Percentiles rank a stretch among this genome's conserved stretches.
phyloP scores from a whole-genome alignment of 192 early-diverging fungal species.

The Geranomyces michiganensis region DNA sequence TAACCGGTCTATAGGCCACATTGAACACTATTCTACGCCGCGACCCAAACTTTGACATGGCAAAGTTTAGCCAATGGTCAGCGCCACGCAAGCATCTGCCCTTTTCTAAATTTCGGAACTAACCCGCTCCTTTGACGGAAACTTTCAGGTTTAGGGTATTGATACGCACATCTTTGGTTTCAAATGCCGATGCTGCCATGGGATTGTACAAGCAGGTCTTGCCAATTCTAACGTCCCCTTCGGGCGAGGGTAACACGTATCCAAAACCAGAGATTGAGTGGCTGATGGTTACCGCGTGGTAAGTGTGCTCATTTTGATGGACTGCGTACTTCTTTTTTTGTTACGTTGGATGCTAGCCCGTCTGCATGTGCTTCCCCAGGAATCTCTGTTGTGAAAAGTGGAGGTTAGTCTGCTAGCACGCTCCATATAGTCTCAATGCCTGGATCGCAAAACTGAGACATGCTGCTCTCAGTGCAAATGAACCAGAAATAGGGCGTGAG shows the following conservation, averaged over 20 bases:
- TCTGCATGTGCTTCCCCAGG: conserved; percentile 6
- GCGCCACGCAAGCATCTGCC: neutral
- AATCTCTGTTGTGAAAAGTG: conserved; percentile 32
- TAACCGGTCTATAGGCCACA: neutral
- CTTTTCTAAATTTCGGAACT: neutral
- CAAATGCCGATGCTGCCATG: conserved; percentile 17
- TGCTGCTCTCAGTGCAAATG: conserved; percentile 5
- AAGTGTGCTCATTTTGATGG: neutral
- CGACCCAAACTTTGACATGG: conserved; percentile 21
- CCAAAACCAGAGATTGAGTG: conserved; percentile 29
- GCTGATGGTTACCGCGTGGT: conserved; percentile 36
- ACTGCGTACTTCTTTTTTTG: neutral
- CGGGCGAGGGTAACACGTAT: conserved; percentile 8
- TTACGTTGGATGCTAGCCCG: neutral
- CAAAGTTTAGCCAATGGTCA: conserved; percentile 41
- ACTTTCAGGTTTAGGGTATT: conserved; percentile 25
- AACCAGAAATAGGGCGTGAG: neutral
- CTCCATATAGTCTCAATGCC: too few relatives aligned
- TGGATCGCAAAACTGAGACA: too few relatives aligned
- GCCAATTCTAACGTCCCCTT: neutral
- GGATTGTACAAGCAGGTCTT: conserved; percentile 20
- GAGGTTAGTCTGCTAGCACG: conserved; percentile 17
- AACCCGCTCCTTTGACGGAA: neutral
- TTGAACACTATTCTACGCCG: conserved; percentile 27
- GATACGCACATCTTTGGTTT: conserved; percentile 27